Conservation (phyloP, 2,329 filamentous ascomycete genomes). For the Microsporum ferrugineum region DNA sequence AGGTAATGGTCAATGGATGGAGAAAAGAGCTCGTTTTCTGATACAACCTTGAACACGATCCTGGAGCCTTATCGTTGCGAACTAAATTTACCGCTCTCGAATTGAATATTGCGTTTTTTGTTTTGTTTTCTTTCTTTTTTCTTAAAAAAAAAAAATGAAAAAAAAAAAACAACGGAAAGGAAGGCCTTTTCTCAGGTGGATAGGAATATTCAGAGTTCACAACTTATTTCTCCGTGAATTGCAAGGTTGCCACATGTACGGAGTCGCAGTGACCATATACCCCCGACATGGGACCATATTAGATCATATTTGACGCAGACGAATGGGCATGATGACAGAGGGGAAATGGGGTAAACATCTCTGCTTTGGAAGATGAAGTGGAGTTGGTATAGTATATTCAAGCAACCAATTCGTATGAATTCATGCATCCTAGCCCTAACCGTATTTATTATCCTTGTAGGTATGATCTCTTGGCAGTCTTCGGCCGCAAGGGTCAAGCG, state of each 20-base stretch:
- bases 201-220: too few relatives aligned
- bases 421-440: not conserved
- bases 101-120: not conserved
- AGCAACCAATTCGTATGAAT: not conserved
- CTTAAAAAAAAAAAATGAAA: not conserved
- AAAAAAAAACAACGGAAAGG: not conserved
- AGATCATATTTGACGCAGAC: not conserved
- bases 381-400: not conserved
- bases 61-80: not conserved
- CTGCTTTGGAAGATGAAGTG: not conserved
- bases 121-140: too few relatives aligned
- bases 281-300: not conserved
- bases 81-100: not conserved
- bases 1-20: not conserved
- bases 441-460: not conserved
- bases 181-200: not conserved
- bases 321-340: not conserved
- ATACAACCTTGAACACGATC: not conserved
- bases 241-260: not conserved
- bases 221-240: not conserved
- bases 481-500: not conserved
- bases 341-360: not conserved
- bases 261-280: not conserved
- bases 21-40: not conserved
- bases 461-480: not conserved